These are phyloP conservation scores for Phylloporus sp. DNA, from an alignment of 1,284 basidiomycete species.

Conservation along the genomic window DNA sequence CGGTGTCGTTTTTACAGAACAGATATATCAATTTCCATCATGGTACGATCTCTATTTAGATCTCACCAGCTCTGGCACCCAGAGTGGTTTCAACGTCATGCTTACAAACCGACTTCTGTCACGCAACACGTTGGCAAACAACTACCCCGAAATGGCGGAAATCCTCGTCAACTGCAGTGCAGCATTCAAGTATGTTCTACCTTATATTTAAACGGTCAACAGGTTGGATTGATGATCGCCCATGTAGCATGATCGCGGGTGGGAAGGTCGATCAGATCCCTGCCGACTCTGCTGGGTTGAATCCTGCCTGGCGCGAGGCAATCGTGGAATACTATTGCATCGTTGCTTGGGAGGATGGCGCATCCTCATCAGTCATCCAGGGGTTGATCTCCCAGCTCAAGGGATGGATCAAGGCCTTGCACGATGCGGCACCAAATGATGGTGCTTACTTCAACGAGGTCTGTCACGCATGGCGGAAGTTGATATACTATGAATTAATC, in stretches of 20 bases:
- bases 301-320: slow-evolving; percentile 53
- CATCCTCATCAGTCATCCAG: slow-evolving; percentile 38
- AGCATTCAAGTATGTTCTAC: slow-evolving; percentile 20
- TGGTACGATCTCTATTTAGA: slow-evolving; percentile 8
- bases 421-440: slow-evolving; percentile 38
- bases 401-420: slow-evolving; percentile 34
- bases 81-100: slow-evolving; percentile 30
- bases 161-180: slow-evolving; percentile 30
- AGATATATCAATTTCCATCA: background rate
- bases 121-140: slow-evolving; percentile 38
- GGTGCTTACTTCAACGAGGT: slow-evolving; percentile 56
- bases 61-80: slow-evolving; percentile 11
- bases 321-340: slow-evolving; percentile 37
- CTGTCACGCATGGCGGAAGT: slow-evolving; percentile 11
- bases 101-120: slow-evolving; percentile 48
- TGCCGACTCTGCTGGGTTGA: slow-evolving; percentile 49
- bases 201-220: too few relatives aligned
- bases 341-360: slow-evolving; percentile 44
- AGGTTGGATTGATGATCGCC: too few relatives aligned
- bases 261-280: slow-evolving; percentile 48
- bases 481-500: background rate
- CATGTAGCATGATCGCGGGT: slow-evolving; percentile 32
- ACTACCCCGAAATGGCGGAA: slow-evolving; percentile 41
- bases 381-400: slow-evolving; percentile 35
- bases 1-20: background rate